phyloP scores from a whole-genome alignment of 225 moss, liverwort and hornwort species.

The Lunularia cruciata region DNA sequence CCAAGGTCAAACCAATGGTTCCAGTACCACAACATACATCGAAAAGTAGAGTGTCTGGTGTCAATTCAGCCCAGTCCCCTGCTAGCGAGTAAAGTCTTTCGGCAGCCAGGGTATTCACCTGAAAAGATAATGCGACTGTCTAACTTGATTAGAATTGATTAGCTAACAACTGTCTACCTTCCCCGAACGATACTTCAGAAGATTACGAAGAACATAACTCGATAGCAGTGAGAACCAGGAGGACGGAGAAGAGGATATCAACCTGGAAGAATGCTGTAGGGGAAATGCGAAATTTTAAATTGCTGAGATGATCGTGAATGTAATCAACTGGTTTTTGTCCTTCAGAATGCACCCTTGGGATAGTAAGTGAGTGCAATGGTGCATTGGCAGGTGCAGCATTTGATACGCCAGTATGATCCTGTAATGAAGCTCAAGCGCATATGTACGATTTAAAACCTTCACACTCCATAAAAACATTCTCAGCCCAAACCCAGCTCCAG shows the following conservation, averaged over 20 bases:
- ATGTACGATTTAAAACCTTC: no score
- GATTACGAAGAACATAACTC: no score
- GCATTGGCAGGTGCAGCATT: constrained; percentile 84
- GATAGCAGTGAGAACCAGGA: neutral
- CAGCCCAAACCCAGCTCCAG: no score
- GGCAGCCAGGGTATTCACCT: constrained; percentile 95
- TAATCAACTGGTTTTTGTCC: constrained; percentile 41
- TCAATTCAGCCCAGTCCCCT: constrained; percentile 92
- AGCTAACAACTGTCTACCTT: no score
- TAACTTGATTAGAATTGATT: no score
- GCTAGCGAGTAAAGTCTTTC: constrained; percentile 89
- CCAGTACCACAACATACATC: constrained; percentile 99
- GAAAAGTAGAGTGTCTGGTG: constrained; percentile 86
- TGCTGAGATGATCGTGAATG: constrained; percentile 88
- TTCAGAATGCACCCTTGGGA: constrained; percentile 41
- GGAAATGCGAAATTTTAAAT: constrained; percentile 79
- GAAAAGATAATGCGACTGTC: no score
- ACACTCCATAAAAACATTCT: no score
- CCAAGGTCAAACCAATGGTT: constrained; percentile 93
- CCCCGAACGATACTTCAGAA: no score
- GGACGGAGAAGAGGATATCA: neutral
- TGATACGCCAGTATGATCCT: constrained; percentile 96
- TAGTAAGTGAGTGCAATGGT: constrained; percentile 61
- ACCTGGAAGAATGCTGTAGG: constrained; percentile 99
- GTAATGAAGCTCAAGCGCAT: constrained; percentile 2